These are phyloP conservation scores for Exophiala sp. DNA, from an alignment of 2,329 filamentous ascomycete genomes.

Conservation along the genomic window DNA sequence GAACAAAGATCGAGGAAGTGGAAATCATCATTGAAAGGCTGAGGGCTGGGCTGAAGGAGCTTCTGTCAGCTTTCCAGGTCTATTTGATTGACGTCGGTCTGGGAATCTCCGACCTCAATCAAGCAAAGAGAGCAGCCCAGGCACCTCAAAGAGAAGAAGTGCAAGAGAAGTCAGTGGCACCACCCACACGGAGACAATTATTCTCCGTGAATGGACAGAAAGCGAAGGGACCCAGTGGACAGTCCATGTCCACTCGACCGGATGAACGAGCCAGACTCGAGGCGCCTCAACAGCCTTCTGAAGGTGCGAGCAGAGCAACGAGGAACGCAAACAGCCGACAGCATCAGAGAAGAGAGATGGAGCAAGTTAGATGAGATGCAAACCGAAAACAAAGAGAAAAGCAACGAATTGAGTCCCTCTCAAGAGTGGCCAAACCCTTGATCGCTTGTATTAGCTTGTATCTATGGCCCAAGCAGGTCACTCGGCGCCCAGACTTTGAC, in stretches of 20 bases:
- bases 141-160: conserved; percentile 8
- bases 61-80: conserved; percentile 66
- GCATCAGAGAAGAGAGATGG: conserved; percentile 22
- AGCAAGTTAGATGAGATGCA: conserved; percentile 17
- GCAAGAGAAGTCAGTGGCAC: conserved; percentile 3
- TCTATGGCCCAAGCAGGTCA: conserved; percentile 13
- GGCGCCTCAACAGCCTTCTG: conserved; percentile 1
- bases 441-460: no score
- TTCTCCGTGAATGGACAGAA: conserved; percentile 10
- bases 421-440: no score
- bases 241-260: neutral
- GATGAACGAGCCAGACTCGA: conserved; percentile 3
- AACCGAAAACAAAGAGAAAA: conserved; percentile 1
- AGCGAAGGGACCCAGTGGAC: neutral
- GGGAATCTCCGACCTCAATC: conserved; percentile 62
- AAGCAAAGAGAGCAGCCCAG: conserved; percentile 60
- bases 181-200: conserved; percentile 6
- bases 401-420: no score
- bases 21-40: conserved; percentile 62
- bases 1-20: conserved; percentile 51
- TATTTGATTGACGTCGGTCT: conserved; percentile 68
- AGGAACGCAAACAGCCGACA: conserved; percentile 4
- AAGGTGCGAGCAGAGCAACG: neutral
- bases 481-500: conserved; percentile 44
- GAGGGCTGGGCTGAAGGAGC: conserved; percentile 56